Conservation (phyloP, 2,329 filamentous ascomycete species). For the Apiospora sp. region DNA sequence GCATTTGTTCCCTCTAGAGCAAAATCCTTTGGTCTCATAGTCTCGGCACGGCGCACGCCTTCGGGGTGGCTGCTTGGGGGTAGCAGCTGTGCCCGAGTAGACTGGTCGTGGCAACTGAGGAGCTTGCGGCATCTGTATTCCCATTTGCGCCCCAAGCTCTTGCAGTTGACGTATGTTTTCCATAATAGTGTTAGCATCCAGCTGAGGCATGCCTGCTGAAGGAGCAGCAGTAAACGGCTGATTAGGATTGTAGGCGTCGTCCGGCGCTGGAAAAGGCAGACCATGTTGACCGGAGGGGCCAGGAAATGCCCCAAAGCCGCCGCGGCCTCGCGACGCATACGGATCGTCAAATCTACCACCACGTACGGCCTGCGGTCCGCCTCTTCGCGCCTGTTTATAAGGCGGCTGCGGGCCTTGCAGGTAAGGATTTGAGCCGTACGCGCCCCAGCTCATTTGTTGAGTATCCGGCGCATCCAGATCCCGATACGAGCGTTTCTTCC, state of each 20-base stretch:
- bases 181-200: conserved; percentile 68
- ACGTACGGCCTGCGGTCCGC: conserved; percentile 47
- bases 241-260: conserved; percentile 33
- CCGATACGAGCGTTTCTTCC: conserved; percentile 63
- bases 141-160: conserved; percentile 60
- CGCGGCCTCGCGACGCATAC: conserved; percentile 40
- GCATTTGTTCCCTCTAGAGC: conserved; percentile 71
- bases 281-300: conserved; percentile 33
- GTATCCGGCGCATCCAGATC: conserved; percentile 57
- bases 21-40: conserved; percentile 78
- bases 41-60: conserved; percentile 67
- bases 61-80: conserved; percentile 39
- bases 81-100: conserved; percentile 36
- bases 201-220: conserved; percentile 49
- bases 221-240: conserved; percentile 38
- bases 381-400: conserved; percentile 68
- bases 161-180: conserved; percentile 69
- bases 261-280: conserved; percentile 24
- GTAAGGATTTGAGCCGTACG: conserved; percentile 37
- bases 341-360: conserved; percentile 46
- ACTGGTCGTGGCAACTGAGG: conserved; percentile 43
- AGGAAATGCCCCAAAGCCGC: conserved; percentile 21
- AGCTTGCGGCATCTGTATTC: conserved; percentile 54
- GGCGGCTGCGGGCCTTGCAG: conserved; percentile 47
- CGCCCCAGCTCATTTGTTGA: conserved; percentile 37